phyloP scores from a whole-genome alignment of 2,329 filamentous ascomycete species.

The Scedosporium apiospermum region DNA sequence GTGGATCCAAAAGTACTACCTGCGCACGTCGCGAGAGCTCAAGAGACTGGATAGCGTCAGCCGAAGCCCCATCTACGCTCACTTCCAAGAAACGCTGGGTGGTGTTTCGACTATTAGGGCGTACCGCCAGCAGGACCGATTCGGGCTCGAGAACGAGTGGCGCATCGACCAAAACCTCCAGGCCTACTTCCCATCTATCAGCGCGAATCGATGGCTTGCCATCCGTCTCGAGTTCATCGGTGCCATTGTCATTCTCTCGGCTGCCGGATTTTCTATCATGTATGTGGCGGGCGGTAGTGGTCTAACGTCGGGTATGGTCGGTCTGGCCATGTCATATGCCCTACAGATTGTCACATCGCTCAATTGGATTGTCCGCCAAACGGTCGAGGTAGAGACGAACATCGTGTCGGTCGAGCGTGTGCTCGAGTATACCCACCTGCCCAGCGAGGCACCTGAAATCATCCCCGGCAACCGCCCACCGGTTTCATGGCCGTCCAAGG shows the following conservation, averaged over 20 bases:
- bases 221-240: slow-evolving; percentile 93
- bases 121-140: slow-evolving; percentile 80
- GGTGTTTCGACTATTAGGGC: slow-evolving; percentile 93
- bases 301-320: slow-evolving; percentile 67
- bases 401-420: slow-evolving; percentile 98
- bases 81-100: slow-evolving; percentile 94
- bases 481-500: slow-evolving; percentile 83
- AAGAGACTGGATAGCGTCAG: slow-evolving; percentile 94
- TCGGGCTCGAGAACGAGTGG: slow-evolving; percentile 93
- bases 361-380: slow-evolving; percentile 98
- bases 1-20: slow-evolving; percentile 93
- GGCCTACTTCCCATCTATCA: slow-evolving; percentile 93
- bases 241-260: slow-evolving; percentile 80
- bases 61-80: slow-evolving; percentile 91
- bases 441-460: slow-evolving; percentile 90
- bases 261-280: slow-evolving; percentile 74
- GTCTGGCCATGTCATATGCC: slow-evolving; percentile 93
- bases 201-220: slow-evolving; percentile 87
- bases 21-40: slow-evolving; percentile 89
- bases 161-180: slow-evolving; percentile 89
- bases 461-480: slow-evolving; percentile 79
- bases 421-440: slow-evolving; percentile 84
- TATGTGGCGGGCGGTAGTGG: slow-evolving; percentile 60
- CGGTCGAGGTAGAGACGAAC: slow-evolving; percentile 99
- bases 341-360: slow-evolving; percentile 94